A percentile compares a stretch with the other conserved stretches of the same genome.
Conservation (phyloP, 768 basidiomycete species). For the Russula griseocarnosa region DNA sequence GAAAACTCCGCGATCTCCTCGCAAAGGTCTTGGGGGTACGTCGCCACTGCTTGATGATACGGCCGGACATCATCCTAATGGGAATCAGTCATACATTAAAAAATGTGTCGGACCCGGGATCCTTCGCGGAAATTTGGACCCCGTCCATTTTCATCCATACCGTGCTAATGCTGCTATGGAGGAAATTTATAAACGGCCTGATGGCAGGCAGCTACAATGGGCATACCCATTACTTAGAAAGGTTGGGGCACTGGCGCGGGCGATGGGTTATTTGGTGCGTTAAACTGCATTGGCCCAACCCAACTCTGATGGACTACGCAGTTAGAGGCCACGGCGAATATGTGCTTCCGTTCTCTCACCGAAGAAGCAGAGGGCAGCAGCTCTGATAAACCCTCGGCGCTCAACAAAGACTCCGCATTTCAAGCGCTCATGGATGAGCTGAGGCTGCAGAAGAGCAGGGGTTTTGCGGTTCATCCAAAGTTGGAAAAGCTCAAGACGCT, state of each 20-base stretch:
- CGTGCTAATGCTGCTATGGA: constrained; percentile 45
- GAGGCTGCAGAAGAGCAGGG: constrained; percentile 49
- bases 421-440: constrained; percentile 65
- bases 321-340: constrained; percentile 78
- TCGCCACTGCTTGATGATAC: constrained; percentile 7
- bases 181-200: constrained; percentile 35
- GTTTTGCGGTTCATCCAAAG: constrained; percentile 80
- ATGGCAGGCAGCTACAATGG: constrained; percentile 41
- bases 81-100: constrained; percentile 4
- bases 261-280: constrained; percentile 84
- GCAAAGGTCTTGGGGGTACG: constrained; percentile 71
- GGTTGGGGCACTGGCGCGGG: constrained; percentile 63
- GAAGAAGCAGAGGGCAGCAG: constrained; percentile 43
- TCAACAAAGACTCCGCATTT: constrained; percentile 55
- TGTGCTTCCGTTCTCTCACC: constrained; percentile 68
- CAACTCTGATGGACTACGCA: constrained; percentile 33
- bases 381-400: constrained; percentile 39
- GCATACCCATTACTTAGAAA: constrained; percentile 49
- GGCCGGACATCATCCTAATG: neutral
- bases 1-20: constrained; percentile 62
- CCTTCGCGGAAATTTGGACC: constrained; percentile 48
- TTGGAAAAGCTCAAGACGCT: constrained; percentile 78
- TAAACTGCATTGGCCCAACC: constrained; percentile 7
- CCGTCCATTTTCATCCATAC: constrained; percentile 65
- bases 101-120: constrained; percentile 34